Percentiles rank a stretch among this genome's conserved stretches.
phyloP scores from a whole-genome alignment of 176 grass and related monocot species.

The Ensete glaucum region DNA sequence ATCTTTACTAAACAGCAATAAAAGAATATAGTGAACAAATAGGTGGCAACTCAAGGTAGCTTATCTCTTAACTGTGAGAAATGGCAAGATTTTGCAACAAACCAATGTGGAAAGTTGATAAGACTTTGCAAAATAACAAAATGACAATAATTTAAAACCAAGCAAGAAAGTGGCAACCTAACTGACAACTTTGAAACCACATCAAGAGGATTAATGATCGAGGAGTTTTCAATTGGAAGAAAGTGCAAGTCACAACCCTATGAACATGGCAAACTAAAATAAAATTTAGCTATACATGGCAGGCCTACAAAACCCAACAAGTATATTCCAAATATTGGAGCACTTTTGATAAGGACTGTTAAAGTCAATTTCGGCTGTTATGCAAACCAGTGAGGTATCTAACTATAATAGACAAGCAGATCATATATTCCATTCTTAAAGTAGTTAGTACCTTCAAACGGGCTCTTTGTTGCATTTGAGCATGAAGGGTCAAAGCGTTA shows the following conservation, averaged over 20 bases:
- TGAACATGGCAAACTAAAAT: not conserved
- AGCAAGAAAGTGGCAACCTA: too few relatives aligned
- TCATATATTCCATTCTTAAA: not conserved
- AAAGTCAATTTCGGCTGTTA: not conserved
- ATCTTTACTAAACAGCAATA: too few relatives aligned
- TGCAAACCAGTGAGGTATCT: not conserved
- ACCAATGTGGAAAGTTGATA: too few relatives aligned
- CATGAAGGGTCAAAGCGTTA: slow-evolving; percentile 74
- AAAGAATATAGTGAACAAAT: too few relatives aligned
- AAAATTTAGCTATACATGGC: not conserved
- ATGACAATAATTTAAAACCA: too few relatives aligned
- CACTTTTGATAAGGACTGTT: not conserved
- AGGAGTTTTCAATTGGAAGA: not conserved
- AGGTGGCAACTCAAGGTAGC: too few relatives aligned
- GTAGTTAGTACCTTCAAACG: slow-evolving; percentile 68
- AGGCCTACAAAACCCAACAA: not conserved
- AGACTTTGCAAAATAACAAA: too few relatives aligned
- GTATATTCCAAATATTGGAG: too few relatives aligned
- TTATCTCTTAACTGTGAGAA: too few relatives aligned
- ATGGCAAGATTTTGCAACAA: too few relatives aligned
- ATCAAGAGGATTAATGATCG: not conserved
- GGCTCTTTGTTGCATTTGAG: slow-evolving; percentile 98
- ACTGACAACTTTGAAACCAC: not conserved
- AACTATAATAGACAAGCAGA: not conserved
- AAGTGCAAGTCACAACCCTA: too few relatives aligned